These are phyloP conservation scores for Suillus lakei DNA, from an alignment of 768 basidiomycete genomes.

Conservation along the genomic window DNA sequence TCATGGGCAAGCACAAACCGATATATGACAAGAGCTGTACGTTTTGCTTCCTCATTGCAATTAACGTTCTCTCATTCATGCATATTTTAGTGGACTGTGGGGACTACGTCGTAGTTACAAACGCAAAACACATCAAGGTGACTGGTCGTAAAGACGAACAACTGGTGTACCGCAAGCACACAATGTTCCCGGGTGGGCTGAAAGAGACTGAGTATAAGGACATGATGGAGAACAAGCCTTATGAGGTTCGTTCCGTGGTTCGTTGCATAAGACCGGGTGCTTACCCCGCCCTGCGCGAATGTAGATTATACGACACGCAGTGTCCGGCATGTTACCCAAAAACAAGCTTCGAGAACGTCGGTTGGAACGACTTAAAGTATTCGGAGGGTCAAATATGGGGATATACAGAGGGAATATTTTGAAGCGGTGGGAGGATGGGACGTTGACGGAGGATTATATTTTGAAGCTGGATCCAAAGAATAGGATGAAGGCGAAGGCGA, in stretches of 20 bases:
- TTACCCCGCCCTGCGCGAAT: conserved; percentile 2
- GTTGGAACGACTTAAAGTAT: conserved; percentile 87
- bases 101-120: conserved; percentile 96
- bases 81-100: conserved; percentile 82
- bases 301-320: conserved; percentile 94
- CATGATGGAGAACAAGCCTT: conserved; percentile 86
- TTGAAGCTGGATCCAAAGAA: conserved; percentile 30
- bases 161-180: conserved; percentile 85
- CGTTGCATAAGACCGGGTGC: not conserved
- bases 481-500: conserved; percentile 18
- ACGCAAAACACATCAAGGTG: conserved; percentile 81
- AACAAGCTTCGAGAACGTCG: conserved; percentile 93
- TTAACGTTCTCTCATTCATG: not conserved
- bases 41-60: conserved; percentile 28
- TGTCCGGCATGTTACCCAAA: conserved; percentile 98
- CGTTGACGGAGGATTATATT: conserved; percentile 49
- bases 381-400: conserved; percentile 79
- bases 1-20: conserved; percentile 99
- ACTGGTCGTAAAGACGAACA: conserved; percentile 91
- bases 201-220: conserved; percentile 87
- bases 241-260: conserved; percentile 60
- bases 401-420: conserved; percentile 77
- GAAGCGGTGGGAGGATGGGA: conserved; percentile 85
- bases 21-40: conserved; percentile 91
- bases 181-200: conserved; percentile 92